Percentiles rank a stretch among this genome's conserved stretches.
Conservation (phyloP, 371 early-diverging fungal genomes). For the Apophysomyces trapeziformis region DNA sequence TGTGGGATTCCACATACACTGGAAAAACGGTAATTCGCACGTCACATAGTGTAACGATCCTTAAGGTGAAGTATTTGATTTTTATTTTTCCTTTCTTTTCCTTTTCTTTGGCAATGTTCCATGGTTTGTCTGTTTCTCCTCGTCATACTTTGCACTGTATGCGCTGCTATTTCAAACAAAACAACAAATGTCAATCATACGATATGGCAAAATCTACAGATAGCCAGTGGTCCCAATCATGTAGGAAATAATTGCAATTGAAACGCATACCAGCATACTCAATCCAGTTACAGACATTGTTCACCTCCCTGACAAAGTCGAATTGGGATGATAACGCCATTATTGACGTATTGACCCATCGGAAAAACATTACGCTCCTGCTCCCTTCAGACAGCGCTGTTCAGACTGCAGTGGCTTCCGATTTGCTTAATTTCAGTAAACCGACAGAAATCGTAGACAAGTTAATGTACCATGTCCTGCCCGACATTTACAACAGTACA, state of each 20-base stretch:
- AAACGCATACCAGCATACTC: constrained; percentile 8
- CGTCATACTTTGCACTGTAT: neutral
- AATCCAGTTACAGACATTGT: constrained; percentile 4
- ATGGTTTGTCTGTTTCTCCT: neutral
- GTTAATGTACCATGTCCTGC: constrained; percentile 19
- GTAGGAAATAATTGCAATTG: constrained; percentile 4
- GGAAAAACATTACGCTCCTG: constrained; percentile 16
- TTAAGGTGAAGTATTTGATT: neutral
- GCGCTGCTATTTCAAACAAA: neutral
- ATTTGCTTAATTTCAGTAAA: constrained; percentile 16
- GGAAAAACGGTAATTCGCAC: neutral
- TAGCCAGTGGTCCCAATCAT: constrained; percentile 5
- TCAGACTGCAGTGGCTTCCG: constrained; percentile 9
- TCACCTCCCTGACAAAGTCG: neutral
- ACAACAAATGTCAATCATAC: constrained; percentile 1
- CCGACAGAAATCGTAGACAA: constrained; percentile 19
- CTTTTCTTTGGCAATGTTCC: constrained; percentile 9
- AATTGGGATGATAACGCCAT: neutral
- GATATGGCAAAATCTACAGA: neutral
- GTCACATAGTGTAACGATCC: neutral
- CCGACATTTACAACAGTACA: constrained; percentile 13
- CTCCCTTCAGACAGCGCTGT: constrained; percentile 17
- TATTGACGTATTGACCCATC: neutral
- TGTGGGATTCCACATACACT: neutral
- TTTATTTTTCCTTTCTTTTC: neutral